Conservation (phyloP, 192 early-diverging fungal species). For the Lobosporangium transversale region DNA sequence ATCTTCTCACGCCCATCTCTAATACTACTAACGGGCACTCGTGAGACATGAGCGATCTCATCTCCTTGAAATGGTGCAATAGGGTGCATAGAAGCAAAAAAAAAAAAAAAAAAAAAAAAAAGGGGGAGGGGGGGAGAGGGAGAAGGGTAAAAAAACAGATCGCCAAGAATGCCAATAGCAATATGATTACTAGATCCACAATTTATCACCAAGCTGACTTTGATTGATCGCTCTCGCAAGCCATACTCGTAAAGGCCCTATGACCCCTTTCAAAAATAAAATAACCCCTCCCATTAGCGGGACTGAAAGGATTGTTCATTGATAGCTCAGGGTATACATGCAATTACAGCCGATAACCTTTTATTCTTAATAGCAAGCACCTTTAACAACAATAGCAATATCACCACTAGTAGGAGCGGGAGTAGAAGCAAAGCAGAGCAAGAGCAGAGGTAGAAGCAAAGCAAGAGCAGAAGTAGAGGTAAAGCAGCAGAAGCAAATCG, state of each 20-base stretch:
- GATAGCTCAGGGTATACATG: conserved; percentile 13
- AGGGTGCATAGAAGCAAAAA: conserved; percentile 32
- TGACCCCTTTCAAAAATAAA: conserved; percentile 17
- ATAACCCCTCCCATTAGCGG: conserved; percentile 10
- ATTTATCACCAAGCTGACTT: conserved; percentile 36
- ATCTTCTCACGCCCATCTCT: conserved; percentile 36
- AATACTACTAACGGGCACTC: conserved; percentile 31
- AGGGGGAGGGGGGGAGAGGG: too few species aligned
- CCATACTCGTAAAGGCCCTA: conserved; percentile 35
- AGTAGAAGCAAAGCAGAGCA: too few species aligned
- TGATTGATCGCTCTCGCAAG: conserved; percentile 34
- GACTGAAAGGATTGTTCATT: conserved; percentile 38
- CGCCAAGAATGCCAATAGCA: conserved; percentile 28
- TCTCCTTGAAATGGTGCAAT: conserved; percentile 42
- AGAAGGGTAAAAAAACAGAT: conserved; percentile 9
- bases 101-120: too few species aligned
- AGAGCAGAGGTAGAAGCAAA: too few species aligned
- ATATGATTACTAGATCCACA: conserved; percentile 35
- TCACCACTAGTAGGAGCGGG: not conserved
- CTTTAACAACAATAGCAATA: not conserved
- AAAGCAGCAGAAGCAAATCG: too few species aligned
- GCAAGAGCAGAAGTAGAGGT: too few species aligned
- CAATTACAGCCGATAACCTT: not conserved
- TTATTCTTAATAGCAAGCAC: too few species aligned
- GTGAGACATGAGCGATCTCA: conserved; percentile 33